These are phyloP conservation scores for Naganishia sp. DNA, from an alignment of 1,284 basidiomycete genomes.

Conservation along the genomic window DNA sequence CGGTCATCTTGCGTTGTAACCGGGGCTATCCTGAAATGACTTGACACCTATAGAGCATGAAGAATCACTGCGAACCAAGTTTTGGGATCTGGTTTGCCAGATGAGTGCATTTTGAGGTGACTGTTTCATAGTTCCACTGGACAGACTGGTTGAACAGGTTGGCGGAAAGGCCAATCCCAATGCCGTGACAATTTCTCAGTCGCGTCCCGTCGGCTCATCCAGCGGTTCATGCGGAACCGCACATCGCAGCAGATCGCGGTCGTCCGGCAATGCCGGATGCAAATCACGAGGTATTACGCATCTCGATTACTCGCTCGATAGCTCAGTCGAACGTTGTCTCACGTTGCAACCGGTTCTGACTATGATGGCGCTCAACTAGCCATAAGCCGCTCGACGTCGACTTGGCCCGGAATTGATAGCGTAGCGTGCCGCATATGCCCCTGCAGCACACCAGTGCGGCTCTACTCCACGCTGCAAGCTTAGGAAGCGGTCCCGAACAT, in stretches of 20 bases:
- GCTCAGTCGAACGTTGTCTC: conserved; percentile 5
- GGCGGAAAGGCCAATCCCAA: not conserved
- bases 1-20: conserved; percentile 27
- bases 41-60: conserved; percentile 25
- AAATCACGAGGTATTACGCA: conserved; percentile 21
- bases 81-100: too few species aligned
- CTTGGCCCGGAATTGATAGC: too few species aligned
- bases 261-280: conserved; percentile 7
- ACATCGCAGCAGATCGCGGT: not conserved
- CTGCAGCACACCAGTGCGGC: too few species aligned
- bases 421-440: too few species aligned
- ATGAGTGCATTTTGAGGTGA: too few species aligned
- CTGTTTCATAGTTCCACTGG: not conserved
- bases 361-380: too few species aligned
- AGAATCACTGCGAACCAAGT: not conserved
- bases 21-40: conserved; percentile 30
- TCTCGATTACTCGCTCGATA: conserved; percentile 15
- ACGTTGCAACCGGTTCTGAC: not conserved
- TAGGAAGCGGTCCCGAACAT: too few species aligned
- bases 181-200: not conserved
- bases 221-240: too few species aligned
- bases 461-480: too few species aligned
- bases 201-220: not conserved
- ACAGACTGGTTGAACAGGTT: not conserved
- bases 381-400: too few species aligned